These are phyloP conservation scores for Rhazya stricta DNA, from an alignment of 257 asterid species.

Conservation along the genomic window DNA sequence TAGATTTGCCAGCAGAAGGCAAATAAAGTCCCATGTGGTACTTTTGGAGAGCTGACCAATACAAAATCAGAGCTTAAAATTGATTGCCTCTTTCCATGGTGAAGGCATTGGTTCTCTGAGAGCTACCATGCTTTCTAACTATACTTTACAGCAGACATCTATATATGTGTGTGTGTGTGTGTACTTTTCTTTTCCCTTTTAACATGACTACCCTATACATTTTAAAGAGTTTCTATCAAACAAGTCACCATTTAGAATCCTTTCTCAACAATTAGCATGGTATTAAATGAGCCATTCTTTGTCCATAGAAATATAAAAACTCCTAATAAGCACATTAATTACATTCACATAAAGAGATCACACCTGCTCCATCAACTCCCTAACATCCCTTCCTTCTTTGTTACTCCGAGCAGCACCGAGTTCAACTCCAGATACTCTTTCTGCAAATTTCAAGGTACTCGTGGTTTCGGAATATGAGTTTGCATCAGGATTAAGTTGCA, in stretches of 20 bases:
- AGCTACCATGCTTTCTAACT: not conserved
- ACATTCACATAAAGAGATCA: not conserved
- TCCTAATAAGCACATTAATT: not conserved
- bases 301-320: not conserved
- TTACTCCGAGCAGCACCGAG: constrained; percentile 91
- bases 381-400: constrained; percentile 80
- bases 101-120: not conserved
- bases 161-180: too few species aligned
- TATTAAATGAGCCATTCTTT: too few species aligned
- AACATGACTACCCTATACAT: too few species aligned
- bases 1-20: too few species aligned
- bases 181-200: too few species aligned
- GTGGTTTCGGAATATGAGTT: constrained; percentile 54
- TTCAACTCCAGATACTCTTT: constrained; percentile 94
- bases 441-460: constrained; percentile 94
- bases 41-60: not conserved
- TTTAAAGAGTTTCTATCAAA: not conserved
- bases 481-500: constrained; percentile 87
- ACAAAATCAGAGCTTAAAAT: not conserved
- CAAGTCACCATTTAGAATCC: not conserved
- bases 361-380: constrained; percentile 95
- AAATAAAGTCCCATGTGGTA: too few species aligned
- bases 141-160: not conserved
- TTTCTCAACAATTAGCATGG: not conserved
- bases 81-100: not conserved